Percentiles rank a stretch among this genome's conserved stretches.
Conservation (phyloP, 2,329 filamentous ascomycete genomes). For the Fusarium sp. region DNA sequence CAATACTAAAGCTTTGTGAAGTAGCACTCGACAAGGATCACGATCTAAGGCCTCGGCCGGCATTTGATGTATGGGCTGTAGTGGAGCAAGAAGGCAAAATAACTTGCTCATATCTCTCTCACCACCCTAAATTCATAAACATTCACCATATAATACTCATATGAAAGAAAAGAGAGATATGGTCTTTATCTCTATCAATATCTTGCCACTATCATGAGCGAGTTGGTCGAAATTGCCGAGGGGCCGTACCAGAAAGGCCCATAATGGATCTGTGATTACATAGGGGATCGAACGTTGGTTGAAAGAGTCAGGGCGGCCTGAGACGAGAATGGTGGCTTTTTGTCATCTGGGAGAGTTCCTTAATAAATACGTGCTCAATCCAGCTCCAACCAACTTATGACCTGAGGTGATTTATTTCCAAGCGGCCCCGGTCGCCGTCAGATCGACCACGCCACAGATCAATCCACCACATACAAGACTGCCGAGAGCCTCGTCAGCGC, state of each 20-base stretch:
- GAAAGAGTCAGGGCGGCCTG: constrained; percentile 31
- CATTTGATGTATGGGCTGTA: constrained; percentile 2
- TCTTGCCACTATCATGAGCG: constrained; percentile 29
- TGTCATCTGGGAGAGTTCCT: constrained; percentile 19
- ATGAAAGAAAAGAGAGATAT: not conserved
- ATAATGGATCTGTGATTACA: constrained; percentile 20
- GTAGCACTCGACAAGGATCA: constrained; percentile 6
- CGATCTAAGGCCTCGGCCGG: not conserved
- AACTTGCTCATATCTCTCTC: constrained; percentile 39
- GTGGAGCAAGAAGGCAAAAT: constrained; percentile 23
- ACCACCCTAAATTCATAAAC: not conserved
- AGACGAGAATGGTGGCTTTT: constrained; percentile 32
- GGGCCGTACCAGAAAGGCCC: constrained; percentile 10
- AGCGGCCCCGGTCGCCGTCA: constrained; percentile 32
- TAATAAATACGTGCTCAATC: constrained; percentile 43
- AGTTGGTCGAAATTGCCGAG: constrained; percentile 9
- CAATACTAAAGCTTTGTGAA: not conserved
- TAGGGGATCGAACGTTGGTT: constrained; percentile 33
- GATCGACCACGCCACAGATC: constrained; percentile 41
- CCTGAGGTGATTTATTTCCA: constrained; percentile 40
- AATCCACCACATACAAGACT: constrained; percentile 27
- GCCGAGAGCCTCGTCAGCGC: constrained; percentile 4
- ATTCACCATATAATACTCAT: not conserved
- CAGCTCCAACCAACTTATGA: constrained; percentile 40
- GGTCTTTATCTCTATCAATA: not conserved